A percentile compares a stretch with the other conserved stretches of the same genome.
Conservation (phyloP, 768 basidiomycete genomes). For the Boletus speciosus region DNA sequence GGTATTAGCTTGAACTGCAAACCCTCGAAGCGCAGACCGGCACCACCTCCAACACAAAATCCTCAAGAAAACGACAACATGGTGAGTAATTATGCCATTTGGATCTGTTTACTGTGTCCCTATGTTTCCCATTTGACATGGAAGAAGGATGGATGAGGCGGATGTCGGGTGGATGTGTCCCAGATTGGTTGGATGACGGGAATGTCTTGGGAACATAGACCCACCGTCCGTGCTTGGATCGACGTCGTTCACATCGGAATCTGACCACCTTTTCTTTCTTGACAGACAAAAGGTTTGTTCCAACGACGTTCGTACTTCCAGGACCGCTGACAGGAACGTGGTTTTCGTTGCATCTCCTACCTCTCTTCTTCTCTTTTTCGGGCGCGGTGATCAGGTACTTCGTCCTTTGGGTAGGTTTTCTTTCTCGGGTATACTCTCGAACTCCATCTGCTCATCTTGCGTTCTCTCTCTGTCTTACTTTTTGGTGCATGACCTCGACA, state of each 20-base stretch:
- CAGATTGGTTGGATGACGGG: constrained; percentile 33
- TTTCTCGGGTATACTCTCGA: neutral
- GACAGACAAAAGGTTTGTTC: constrained; percentile 80
- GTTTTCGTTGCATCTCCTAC: neutral
- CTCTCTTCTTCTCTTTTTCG: neutral
- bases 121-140: neutral
- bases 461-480: neutral
- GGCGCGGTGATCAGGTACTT: constrained; percentile 69
- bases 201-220: neutral
- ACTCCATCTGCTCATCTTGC: neutral
- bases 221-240: neutral
- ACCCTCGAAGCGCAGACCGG: neutral
- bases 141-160: constrained; percentile 20
- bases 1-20: constrained; percentile 12
- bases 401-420: constrained; percentile 83
- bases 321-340: constrained; percentile 13
- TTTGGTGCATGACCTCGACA: constrained; percentile 24
- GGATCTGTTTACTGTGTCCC: constrained; percentile 2
- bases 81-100: constrained; percentile 38
- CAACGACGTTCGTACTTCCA: neutral
- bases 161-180: constrained; percentile 19
- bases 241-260: neutral
- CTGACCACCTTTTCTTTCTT: constrained; percentile 25
- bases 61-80: constrained; percentile 40
- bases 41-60: constrained; percentile 21